These are phyloP conservation scores for Poterioochromonas sp. DNA, from an alignment of 352 stramenopile species.

Conservation along the genomic window DNA sequence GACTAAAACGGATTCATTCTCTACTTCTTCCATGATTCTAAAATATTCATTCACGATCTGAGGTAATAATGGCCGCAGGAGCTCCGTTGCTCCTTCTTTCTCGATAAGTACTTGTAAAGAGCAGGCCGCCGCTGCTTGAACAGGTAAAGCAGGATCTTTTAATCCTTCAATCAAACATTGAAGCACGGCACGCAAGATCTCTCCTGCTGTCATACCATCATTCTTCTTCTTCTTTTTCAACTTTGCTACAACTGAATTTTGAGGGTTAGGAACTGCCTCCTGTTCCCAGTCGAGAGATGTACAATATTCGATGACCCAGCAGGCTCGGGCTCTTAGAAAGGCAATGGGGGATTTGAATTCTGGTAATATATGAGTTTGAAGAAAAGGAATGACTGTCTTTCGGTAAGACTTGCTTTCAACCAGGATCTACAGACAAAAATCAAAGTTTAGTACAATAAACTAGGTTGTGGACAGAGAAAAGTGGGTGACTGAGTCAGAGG, in stretches of 20 bases:
- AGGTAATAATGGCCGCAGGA: constrained; percentile 76
- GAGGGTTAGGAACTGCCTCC: constrained; percentile 31
- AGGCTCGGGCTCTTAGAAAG: constrained; percentile 85
- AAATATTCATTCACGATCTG: constrained; percentile 95
- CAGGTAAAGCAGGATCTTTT: constrained; percentile 85
- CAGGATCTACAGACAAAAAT: constrained; percentile 22
- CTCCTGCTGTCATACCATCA: not conserved
- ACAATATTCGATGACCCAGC: constrained; percentile 90
- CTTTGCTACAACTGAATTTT: constrained; percentile 34
- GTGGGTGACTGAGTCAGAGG: constrained; percentile 7
- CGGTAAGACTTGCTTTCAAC: constrained; percentile 17
- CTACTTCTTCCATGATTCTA: constrained; percentile 94
- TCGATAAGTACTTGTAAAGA: constrained; percentile 67
- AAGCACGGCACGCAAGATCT: not conserved
- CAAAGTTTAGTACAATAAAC: constrained; percentile 17
- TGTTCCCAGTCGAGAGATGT: constrained; percentile 62
- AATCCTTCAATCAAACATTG: constrained; percentile 45
- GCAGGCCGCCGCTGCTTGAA: constrained; percentile 87
- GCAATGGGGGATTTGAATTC: constrained; percentile 87
- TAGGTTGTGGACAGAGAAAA: constrained; percentile 13
- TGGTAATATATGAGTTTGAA: constrained; percentile 85
- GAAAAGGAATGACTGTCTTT: constrained; percentile 61
- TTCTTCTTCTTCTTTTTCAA: constrained; percentile 22
- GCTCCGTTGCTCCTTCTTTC: constrained; percentile 54
- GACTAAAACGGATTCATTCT: constrained; percentile 92